These are phyloP conservation scores for Phytophthora pseudosyringae DNA, from an alignment of 352 stramenopile species.

Conservation along the genomic window DNA sequence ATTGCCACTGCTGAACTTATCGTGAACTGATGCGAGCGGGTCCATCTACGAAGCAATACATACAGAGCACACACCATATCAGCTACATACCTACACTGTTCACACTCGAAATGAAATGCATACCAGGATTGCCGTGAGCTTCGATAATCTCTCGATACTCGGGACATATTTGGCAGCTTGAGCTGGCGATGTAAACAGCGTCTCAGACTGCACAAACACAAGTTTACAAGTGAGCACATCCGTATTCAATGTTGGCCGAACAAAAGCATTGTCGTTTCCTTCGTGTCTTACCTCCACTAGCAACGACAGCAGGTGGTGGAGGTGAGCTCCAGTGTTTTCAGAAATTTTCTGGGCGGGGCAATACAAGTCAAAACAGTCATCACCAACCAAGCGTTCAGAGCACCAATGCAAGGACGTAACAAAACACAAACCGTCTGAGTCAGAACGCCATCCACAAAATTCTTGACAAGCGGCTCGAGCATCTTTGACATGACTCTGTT, in stretches of 20 bases:
- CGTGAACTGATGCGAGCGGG: slow-evolving; percentile 59
- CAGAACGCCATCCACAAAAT: slow-evolving; percentile 63
- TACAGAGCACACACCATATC: slow-evolving; percentile 4
- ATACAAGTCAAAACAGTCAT: slow-evolving; percentile 5
- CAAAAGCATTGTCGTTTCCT: not conserved
- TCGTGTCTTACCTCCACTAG: slow-evolving; percentile 52
- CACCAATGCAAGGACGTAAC: not conserved
- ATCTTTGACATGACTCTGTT: slow-evolving; percentile 56
- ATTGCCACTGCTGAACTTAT: slow-evolving; percentile 57
- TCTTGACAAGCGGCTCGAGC: slow-evolving; percentile 60
- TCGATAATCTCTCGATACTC: slow-evolving; percentile 55
- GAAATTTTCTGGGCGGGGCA: slow-evolving; percentile 53
- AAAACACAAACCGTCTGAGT: slow-evolving; percentile 44
- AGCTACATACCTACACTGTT: not conserved
- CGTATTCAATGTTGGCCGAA: not conserved
- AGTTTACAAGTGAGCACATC: not conserved
- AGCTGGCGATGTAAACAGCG: slow-evolving; percentile 51
- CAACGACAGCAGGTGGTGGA: slow-evolving; percentile 55
- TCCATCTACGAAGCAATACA: slow-evolving; percentile 47
- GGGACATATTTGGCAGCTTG: slow-evolving; percentile 64
- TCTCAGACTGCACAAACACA: slow-evolving; percentile 40
- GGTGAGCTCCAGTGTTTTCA: slow-evolving; percentile 42
- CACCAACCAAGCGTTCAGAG: not conserved
- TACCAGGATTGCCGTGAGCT: slow-evolving; percentile 61
- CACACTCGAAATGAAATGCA: slow-evolving; percentile 3